Evolutionary conservation across 192 early-diverging fungal genomes (phyloP).

Genomic region (Coemansia sp.): DNA sequence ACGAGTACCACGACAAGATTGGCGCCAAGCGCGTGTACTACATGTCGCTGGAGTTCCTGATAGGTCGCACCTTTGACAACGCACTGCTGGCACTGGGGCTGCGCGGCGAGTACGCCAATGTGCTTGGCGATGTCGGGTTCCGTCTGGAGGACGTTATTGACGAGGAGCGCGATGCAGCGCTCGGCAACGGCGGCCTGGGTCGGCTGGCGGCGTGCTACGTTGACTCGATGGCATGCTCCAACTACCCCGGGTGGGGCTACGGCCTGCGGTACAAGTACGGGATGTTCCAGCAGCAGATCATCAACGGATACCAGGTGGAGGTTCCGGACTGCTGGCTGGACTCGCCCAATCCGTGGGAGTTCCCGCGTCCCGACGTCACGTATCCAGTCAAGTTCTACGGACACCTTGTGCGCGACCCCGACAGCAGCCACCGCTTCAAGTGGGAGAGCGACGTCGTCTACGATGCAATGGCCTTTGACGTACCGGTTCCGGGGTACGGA

Average conservation of each 20-base stretch:
- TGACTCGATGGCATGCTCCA: constrained; percentile 91
- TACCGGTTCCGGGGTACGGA: constrained; percentile 93
- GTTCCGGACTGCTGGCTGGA: constrained; percentile 97
- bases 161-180: constrained; percentile 93
- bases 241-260: constrained; percentile 97
- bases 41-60: constrained; percentile 95
- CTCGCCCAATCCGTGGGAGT: constrained; percentile 97
- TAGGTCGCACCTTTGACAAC: constrained; percentile 97
- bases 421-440: constrained; percentile 63
- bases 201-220: constrained; percentile 98
- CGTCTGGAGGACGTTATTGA: constrained; percentile 88
- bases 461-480: constrained; percentile 93
- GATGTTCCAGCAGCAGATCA: constrained; percentile 97
- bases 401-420: constrained; percentile 75
- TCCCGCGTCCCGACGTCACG: constrained; percentile 87
- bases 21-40: constrained; percentile 96
- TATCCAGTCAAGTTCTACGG: constrained; percentile 93
- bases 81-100: constrained; percentile 85
- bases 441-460: constrained; percentile 90
- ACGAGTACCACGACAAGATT: constrained; percentile 73
- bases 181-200: constrained; percentile 97
- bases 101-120: constrained; percentile 76
- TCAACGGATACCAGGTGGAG: constrained; percentile 95
- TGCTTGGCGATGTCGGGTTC: constrained; percentile 80
- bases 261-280: constrained; percentile 98